These are phyloP conservation scores for Clitopilus hobsonii DNA, from an alignment of 768 basidiomycete genomes.

Conservation along the genomic window DNA sequence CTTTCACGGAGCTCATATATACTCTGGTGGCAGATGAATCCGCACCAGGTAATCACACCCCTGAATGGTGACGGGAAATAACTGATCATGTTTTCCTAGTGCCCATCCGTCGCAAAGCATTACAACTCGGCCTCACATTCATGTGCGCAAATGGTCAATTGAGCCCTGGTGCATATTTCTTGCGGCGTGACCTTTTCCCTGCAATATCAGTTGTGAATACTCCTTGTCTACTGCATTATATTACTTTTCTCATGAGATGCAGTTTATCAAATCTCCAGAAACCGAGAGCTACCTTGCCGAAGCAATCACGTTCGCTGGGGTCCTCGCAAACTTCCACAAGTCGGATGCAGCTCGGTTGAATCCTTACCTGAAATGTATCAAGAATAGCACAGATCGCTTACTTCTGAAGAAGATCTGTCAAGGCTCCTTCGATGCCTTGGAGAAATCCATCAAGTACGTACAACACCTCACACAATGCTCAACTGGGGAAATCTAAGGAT, in stretches of 20 bases:
- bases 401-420: slow-evolving; percentile 56
- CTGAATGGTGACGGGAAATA: not conserved
- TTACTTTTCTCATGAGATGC: too few species aligned
- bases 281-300: slow-evolving; percentile 58
- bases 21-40: slow-evolving; percentile 38
- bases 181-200: slow-evolving; percentile 58
- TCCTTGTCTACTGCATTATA: not conserved
- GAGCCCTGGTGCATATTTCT: slow-evolving; percentile 69
- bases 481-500: not conserved
- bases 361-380: slow-evolving; percentile 54
- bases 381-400: slow-evolving; percentile 39
- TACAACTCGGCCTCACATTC: slow-evolving; percentile 56
- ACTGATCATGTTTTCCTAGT: slow-evolving; percentile 24
- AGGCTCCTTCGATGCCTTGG: slow-evolving; percentile 50
- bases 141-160: slow-evolving; percentile 56
- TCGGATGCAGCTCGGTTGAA: slow-evolving; percentile 69
- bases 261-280: slow-evolving; percentile 55
- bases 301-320: slow-evolving; percentile 51
- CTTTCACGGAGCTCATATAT: slow-evolving; percentile 43
- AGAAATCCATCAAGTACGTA: slow-evolving; percentile 45
- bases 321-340: slow-evolving; percentile 69
- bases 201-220: slow-evolving; percentile 40
- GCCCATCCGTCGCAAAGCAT: slow-evolving; percentile 42
- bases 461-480: not conserved
- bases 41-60: slow-evolving; percentile 30